A percentile compares a stretch with the other conserved stretches of the same genome.
Conservation (phyloP, 148 eudicot genomes). For the Amaranthus palmeri region DNA sequence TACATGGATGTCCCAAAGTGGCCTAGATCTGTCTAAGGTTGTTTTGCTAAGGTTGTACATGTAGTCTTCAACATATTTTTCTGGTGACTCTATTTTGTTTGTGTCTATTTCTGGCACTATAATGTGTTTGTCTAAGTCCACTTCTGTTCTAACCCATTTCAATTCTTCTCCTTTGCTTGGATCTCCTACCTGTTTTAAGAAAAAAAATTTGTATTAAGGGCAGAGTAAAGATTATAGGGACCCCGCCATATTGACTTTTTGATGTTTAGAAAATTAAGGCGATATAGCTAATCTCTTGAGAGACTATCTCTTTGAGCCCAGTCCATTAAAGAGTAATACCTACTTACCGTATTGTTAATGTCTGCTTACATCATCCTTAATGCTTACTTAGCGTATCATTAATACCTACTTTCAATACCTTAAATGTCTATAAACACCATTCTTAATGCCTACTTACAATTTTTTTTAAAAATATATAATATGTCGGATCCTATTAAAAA, state of each 20-base stretch:
- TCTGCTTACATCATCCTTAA: no score
- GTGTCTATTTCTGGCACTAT: conserved; percentile 35
- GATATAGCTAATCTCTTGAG: not conserved
- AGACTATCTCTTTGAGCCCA: no score
- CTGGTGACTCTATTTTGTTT: conserved; percentile 35
- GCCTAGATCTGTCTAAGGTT: conserved; percentile 41
- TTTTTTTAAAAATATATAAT: no score
- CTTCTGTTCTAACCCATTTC: conserved; percentile 45
- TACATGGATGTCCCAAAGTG: conserved; percentile 69
- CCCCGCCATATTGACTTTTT: not conserved
- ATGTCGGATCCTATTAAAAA: no score
- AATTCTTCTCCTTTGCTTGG: conserved; percentile 29
- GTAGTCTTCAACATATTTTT: conserved; percentile 53
- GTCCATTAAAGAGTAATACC: no score
- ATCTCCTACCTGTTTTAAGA: conserved; percentile 38
- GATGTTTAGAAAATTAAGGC: no score
- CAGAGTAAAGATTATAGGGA: not conserved
- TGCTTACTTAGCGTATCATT: no score
- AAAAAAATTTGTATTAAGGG: not conserved
- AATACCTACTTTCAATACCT: no score
- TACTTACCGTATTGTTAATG: no score
- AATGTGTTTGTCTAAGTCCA: conserved; percentile 46
- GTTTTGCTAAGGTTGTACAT: conserved; percentile 40
- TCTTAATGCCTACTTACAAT: no score
- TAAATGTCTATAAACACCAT: no score